phyloP scores from a whole-genome alignment of 1,284 basidiomycete genomes.

The Ustilago shanxiensis region DNA sequence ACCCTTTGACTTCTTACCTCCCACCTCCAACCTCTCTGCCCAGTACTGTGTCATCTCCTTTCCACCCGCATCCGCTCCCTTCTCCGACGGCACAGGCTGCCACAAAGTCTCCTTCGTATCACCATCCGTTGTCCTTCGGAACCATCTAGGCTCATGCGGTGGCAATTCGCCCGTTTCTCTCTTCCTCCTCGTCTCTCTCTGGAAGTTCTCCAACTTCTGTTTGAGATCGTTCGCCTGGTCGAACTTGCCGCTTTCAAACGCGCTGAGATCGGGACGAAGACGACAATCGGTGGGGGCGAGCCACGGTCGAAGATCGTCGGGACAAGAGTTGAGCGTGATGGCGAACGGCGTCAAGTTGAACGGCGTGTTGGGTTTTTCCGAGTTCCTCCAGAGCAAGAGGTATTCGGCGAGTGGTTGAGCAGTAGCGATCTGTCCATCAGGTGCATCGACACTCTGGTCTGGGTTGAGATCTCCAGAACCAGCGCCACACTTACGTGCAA shows the following conservation, averaged over 20 bases:
- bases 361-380: conserved; percentile 74
- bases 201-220: conserved; percentile 85
- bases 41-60: conserved; percentile 56
- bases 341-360: conserved; percentile 94
- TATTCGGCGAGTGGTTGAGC: conserved; percentile 75
- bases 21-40: conserved; percentile 54
- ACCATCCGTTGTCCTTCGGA: conserved; percentile 58
- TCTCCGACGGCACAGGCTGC: conserved; percentile 40
- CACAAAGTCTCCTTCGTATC: conserved; percentile 65
- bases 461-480: conserved; percentile 80
- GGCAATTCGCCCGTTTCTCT: conserved; percentile 82
- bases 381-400: conserved; percentile 92
- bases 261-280: conserved; percentile 90
- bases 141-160: conserved; percentile 80
- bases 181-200: conserved; percentile 81
- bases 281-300: conserved; percentile 93
- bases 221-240: conserved; percentile 91
- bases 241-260: conserved; percentile 92
- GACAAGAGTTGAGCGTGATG: conserved; percentile 86
- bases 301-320: conserved; percentile 79
- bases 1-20: conserved; percentile 34
- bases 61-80: conserved; percentile 10
- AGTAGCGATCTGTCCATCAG: conserved; percentile 67
- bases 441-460: conserved; percentile 72
- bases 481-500: conserved; percentile 80